Conservation (phyloP, 2,329 filamentous ascomycete genomes). For the Penicillium decumbens region DNA sequence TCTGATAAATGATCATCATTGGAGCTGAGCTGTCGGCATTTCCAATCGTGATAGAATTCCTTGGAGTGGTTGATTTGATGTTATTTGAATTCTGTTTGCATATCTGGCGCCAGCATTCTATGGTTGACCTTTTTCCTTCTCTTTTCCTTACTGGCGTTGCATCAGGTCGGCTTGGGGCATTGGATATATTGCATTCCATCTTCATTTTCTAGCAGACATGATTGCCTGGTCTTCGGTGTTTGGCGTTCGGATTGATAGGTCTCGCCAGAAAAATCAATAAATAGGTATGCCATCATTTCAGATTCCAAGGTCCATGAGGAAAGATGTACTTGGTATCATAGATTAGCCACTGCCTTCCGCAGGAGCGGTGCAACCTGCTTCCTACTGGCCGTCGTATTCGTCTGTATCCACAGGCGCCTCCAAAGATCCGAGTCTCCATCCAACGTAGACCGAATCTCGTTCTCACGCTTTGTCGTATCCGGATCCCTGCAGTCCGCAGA, state of each 20-base stretch:
- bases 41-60: slow-evolving; percentile 1
- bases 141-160: slow-evolving; percentile 21
- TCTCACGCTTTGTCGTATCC: slow-evolving; percentile 13
- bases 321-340: slow-evolving; percentile 4
- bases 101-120: neutral
- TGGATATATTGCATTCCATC: slow-evolving; percentile 19
- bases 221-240: slow-evolving; percentile 8
- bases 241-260: slow-evolving; percentile 6
- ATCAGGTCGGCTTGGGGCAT: slow-evolving; percentile 23
- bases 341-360: slow-evolving; percentile 42
- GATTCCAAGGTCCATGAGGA: neutral
- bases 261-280: neutral
- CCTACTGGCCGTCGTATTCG: slow-evolving; percentile 54
- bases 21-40: slow-evolving; percentile 4
- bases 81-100: slow-evolving; percentile 4
- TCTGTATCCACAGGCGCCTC: slow-evolving; percentile 54
- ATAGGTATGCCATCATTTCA: neutral
- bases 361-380: slow-evolving; percentile 61
- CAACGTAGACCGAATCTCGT: slow-evolving; percentile 16
- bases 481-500: slow-evolving; percentile 25
- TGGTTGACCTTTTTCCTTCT: neutral
- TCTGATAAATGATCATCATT: slow-evolving; percentile 32
- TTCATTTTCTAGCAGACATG: slow-evolving; percentile 3
- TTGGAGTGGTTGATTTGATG: slow-evolving; percentile 1
- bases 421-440: slow-evolving; percentile 29